Evolutionary conservation across 257 asterid genomes (phyloP).

Genomic region (Nicotiana attenuata): DNA sequence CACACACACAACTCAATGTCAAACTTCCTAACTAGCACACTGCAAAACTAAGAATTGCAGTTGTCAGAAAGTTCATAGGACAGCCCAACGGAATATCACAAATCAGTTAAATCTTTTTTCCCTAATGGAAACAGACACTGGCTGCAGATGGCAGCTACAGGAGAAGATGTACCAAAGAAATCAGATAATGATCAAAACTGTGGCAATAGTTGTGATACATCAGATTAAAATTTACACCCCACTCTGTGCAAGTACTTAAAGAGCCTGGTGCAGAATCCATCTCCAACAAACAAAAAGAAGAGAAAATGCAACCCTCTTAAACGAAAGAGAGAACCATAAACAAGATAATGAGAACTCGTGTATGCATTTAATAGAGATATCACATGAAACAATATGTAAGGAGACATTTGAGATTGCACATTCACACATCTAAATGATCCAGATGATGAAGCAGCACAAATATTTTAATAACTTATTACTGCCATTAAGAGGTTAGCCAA

Average conservation of each 20-base stretch:
- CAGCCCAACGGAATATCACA: not conserved
- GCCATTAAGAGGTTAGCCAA: conserved; percentile 1
- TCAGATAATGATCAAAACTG: not conserved
- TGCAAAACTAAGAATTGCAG: not conserved
- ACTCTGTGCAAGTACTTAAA: not conserved
- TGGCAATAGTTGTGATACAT: not conserved
- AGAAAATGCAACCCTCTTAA: not conserved
- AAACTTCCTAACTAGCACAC: not conserved
- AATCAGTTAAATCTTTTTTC: not conserved
- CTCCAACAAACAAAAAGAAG: not conserved
- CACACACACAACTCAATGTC: not conserved
- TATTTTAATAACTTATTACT: not conserved
- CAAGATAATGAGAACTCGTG: not conserved
- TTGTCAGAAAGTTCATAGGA: not conserved
- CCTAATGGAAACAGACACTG: not conserved
- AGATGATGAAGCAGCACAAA: conserved; percentile 5
- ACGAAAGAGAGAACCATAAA: not conserved
- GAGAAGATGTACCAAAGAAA: not conserved
- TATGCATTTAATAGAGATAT: too few relatives aligned
- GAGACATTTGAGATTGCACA: too few relatives aligned
- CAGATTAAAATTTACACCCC: not conserved
- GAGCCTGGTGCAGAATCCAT: not conserved
- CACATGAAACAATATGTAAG: too few relatives aligned
- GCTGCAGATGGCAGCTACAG: not conserved
- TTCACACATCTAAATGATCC: not conserved